Percentiles rank a stretch among this genome's conserved stretches.
Conservation (phyloP, 768 basidiomycete genomes). For the Hericium coralloides region DNA sequence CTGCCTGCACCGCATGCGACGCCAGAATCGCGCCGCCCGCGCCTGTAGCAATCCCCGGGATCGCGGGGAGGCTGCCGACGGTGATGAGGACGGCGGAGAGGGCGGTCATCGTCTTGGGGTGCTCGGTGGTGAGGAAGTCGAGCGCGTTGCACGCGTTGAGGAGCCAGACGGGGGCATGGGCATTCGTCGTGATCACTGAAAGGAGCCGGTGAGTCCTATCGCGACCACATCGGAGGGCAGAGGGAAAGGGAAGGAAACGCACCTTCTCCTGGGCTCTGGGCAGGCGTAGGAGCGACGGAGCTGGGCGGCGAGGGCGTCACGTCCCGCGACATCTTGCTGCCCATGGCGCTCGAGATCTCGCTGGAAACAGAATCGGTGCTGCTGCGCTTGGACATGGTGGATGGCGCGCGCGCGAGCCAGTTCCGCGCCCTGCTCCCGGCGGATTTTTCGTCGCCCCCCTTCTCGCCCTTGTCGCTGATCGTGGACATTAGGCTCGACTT, state of each 20-base stretch:
- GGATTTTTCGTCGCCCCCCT: slow-evolving; percentile 1
- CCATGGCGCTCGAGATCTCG: background rate
- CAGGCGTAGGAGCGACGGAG: background rate
- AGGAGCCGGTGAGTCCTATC: background rate
- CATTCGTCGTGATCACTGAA: slow-evolving; percentile 32
- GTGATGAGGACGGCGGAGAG: slow-evolving; percentile 74
- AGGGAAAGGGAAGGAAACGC: background rate
- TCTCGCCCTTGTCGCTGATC: background rate
- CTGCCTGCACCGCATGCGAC: slow-evolving; percentile 65
- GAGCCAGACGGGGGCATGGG: slow-evolving; percentile 67
- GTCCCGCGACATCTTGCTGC: slow-evolving; percentile 8
- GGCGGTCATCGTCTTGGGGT: slow-evolving; percentile 67
- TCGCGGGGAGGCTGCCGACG: slow-evolving; percentile 62
- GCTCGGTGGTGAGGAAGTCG: slow-evolving; percentile 64
- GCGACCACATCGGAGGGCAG: background rate
- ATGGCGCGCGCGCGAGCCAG: slow-evolving; percentile 10
- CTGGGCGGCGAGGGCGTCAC: slow-evolving; percentile 1
- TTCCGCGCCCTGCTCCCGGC: slow-evolving; percentile 1
- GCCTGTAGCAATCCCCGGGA: slow-evolving; percentile 60
- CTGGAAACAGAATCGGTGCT: slow-evolving; percentile 5
- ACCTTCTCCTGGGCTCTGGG: slow-evolving; percentile 12
- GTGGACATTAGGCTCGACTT: background rate
- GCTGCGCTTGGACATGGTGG: slow-evolving; percentile 4
- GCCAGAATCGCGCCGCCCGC: slow-evolving; percentile 69
- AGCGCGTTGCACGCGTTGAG: slow-evolving; percentile 70